Percentiles rank a stretch among this genome's conserved stretches.
These are phyloP conservation scores for button mushroom (Agaricus bisporus) DNA, from an alignment of 768 basidiomycete species.

Conservation along the genomic window DNA sequence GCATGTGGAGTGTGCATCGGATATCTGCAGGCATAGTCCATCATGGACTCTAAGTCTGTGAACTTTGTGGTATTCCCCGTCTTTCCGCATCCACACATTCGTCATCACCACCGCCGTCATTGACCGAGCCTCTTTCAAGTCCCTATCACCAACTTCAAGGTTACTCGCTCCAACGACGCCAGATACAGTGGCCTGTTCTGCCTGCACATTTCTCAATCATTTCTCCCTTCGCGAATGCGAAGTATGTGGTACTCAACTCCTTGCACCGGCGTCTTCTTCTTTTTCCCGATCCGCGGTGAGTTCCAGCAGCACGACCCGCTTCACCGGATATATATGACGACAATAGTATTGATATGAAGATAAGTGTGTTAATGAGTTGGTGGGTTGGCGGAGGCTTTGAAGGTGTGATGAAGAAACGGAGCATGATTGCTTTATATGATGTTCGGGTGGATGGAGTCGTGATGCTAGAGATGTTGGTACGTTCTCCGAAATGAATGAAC, in stretches of 20 bases:
- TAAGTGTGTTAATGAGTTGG: slow-evolving; percentile 74
- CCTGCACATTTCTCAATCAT: slow-evolving; percentile 92
- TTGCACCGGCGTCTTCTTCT: slow-evolving; percentile 15
- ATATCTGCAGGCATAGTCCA: slow-evolving; percentile 80
- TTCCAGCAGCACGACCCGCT: slow-evolving; percentile 57
- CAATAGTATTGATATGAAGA: slow-evolving; percentile 49
- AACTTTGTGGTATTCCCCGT: slow-evolving; percentile 77
- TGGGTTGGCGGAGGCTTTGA: slow-evolving; percentile 71
- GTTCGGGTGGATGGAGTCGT: slow-evolving; percentile 62
- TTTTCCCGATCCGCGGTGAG: slow-evolving; percentile 23
- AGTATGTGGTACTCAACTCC: slow-evolving; percentile 75
- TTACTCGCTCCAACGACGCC: not conserved
- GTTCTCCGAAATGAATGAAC: slow-evolving; percentile 27
- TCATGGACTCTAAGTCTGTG: slow-evolving; percentile 64
- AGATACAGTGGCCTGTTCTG: slow-evolving; percentile 59
- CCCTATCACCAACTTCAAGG: slow-evolving; percentile 26
- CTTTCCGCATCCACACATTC: slow-evolving; percentile 23
- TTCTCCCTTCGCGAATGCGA: slow-evolving; percentile 71
- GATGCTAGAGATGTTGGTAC: slow-evolving; percentile 86
- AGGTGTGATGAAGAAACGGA: slow-evolving; percentile 74
- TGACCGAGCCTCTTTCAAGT: slow-evolving; percentile 26
- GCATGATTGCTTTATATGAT: slow-evolving; percentile 84
- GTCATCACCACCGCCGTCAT: slow-evolving; percentile 13
- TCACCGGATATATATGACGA: slow-evolving; percentile 36
- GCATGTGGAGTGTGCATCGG: slow-evolving; percentile 76